Percentiles rank a stretch among this genome's conserved stretches.
Conservation (phyloP, 129 eudicot species). For the Helianthus tuberosus region DNA sequence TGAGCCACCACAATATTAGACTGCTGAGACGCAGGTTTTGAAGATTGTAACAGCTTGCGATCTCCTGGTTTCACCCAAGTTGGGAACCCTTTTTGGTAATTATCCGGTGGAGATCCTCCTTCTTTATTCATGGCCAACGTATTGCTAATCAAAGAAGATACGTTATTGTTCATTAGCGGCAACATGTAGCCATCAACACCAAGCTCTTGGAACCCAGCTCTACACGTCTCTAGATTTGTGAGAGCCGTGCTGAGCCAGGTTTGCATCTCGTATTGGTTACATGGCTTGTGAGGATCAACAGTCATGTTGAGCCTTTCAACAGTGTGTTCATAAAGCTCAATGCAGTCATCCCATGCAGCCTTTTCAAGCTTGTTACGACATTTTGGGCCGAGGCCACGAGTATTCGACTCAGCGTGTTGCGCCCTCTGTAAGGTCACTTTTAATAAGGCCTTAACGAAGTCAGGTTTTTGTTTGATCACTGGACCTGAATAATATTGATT, state of each 20-base stretch:
- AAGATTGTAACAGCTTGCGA: slow-evolving; percentile 19
- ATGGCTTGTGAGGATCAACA: slow-evolving; percentile 34
- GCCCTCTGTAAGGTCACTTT: slow-evolving; percentile 53
- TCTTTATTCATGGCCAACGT: slow-evolving; percentile 54
- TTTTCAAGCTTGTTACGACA: slow-evolving; percentile 58
- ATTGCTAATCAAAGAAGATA: slow-evolving; percentile 50
- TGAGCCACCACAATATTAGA: too few relatives aligned
- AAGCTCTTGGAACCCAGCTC: slow-evolving; percentile 51
- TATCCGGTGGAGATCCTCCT: slow-evolving; percentile 13
- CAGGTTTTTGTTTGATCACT: slow-evolving; percentile 36
- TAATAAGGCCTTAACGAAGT: slow-evolving; percentile 48
- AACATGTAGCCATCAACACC: slow-evolving; percentile 45
- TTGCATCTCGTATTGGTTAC: slow-evolving; percentile 44
- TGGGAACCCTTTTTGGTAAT: slow-evolving; percentile 42
- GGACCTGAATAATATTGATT: slow-evolving; percentile 39
- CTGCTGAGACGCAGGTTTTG: slow-evolving; percentile 14
- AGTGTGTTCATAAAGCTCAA: slow-evolving; percentile 66
- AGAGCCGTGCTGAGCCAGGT: slow-evolving; percentile 55
- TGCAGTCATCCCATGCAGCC: slow-evolving; percentile 81
- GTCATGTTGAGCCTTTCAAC: slow-evolving; percentile 54
- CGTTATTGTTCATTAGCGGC: slow-evolving; percentile 47
- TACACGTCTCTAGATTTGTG: slow-evolving; percentile 51
- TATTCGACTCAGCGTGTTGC: slow-evolving; percentile 31
- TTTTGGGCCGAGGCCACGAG: slow-evolving; percentile 49
- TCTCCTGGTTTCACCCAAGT: slow-evolving; percentile 53